Evolutionary conservation across 176 grass and related monocot species (phyloP), one percentile per base, ranked within the genome.

Genomic region (Oryza glaberrima): DNA sequence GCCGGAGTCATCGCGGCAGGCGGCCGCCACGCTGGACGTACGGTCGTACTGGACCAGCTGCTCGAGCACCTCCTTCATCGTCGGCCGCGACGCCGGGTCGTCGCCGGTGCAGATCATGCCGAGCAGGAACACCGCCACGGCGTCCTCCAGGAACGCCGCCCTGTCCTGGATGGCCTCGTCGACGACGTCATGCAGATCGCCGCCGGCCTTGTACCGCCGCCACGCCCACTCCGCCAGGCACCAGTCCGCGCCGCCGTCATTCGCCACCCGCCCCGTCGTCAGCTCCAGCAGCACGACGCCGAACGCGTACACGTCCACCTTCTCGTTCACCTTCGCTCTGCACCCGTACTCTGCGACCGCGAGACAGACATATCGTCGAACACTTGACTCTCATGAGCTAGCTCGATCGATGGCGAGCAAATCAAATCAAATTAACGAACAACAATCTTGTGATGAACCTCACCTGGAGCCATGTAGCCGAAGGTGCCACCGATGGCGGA

Each of bases 391-490:
- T 56, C 45, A 16, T 20, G 12, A 28, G 71, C 14, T 48, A 28
- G 71, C 14, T 73, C 22, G 43, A 3, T 73, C 22, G 43, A 3
- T 2, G 14, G 49, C 3, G 16, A 54, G 51, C 8, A 34, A 75
- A 14, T 51, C 7, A 73, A 11, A 32, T 32, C 30, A 32, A 32
- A 30, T 30, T 30, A 30, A 11, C 9, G n/a, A 15, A 49, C 2
- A 28, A 28, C 47, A 12, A 49, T 16, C 49, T 63, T 63, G 7
- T 3, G n/a, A 23, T 23, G 1, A 63, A 19, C 7, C 7, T 68
- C 36, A 92, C 93, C 90, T 76, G 94, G 94, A 52, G 94, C 91
- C 86, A 95, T 93, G 91, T 95, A 95, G 4, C 94, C 94, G 69
- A 93, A 93, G 14, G 94, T 89, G 56, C 94, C 94, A 0, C 79